Base-by-base conservation (phyloP, 202 grass and related monocot species). In the Panicum hallii region DNA sequence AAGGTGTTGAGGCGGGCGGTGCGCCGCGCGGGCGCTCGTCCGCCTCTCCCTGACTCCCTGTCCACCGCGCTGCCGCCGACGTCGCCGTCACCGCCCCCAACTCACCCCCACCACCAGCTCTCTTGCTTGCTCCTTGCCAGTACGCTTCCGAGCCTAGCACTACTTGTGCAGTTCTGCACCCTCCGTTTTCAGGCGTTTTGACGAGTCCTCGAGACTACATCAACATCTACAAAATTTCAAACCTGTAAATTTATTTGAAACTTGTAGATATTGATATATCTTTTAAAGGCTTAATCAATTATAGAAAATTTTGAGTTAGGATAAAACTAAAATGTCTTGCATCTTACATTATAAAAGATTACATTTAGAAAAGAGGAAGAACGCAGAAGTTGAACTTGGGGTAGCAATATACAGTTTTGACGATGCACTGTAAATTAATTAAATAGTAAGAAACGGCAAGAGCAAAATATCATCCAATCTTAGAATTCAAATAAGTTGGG, bases 1-100 rank as follows among this genome's bases (percentile, higher is more conserved):
- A 87, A 79, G 83, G 77, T 41, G 83, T 7, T 57, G 85, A 64
- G 75, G 84, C 75, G 68, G 49, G 61, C 60, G 80, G 61, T 4
- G 79, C 79, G 84, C 79, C 79, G 88, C 80, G 84, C 88, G 84
- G 85, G 54, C 63, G 42, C 9, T 75, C 54, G 54, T 87, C 81
- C 19, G 64, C 85, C 84, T 90, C 88, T 90, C 83, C 60, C 72
- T 67, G 48, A 87, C 88, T 90, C 83, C 60, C 72, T 75, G 48
- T 42, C 77, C 45, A 11, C 30, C 14, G 5, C 9, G 1, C 1
- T 2, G 0, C 32, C 14, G 16, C 40, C 48, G 40, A 52, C 70
- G 70, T 73, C 70, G 46, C 46, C 26, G 26, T 5, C 70, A 32
- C 3, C 44, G 44, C 67, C 67, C 52, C 56, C n/a, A 58, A 58